Evolutionary conservation across 495 filamentous ascomycete genomes (phyloP).

Genomic region (Talaromyces thailandensis): DNA sequence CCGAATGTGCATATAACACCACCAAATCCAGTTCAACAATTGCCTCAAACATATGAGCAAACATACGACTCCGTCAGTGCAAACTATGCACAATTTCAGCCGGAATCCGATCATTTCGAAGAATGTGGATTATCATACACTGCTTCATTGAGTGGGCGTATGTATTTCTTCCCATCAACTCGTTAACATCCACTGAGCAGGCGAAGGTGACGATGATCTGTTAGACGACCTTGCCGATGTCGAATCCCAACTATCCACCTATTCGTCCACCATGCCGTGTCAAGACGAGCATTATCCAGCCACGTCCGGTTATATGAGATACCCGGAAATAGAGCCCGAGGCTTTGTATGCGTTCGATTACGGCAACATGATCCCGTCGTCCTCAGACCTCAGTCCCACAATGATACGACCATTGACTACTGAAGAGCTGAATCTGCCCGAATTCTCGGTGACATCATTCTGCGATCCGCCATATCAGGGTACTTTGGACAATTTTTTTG

Average conservation of each 20-base stretch:
- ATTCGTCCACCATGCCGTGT: neutral
- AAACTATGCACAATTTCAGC: neutral
- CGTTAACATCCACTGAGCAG: neutral
- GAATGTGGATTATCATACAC: neutral
- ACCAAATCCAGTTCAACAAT: neutral
- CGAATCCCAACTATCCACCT: neutral
- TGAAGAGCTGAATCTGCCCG: neutral
- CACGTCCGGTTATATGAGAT: neutral
- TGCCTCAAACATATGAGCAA: neutral
- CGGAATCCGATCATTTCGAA: neutral
- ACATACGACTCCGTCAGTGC: neutral
- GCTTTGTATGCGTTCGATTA: neutral
- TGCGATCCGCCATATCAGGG: neutral
- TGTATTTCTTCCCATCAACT: neutral
- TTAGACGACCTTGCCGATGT: neutral
- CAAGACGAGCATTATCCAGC: neutral
- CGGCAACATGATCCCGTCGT: neutral
- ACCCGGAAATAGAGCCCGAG: neutral
- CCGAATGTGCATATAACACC: neutral
- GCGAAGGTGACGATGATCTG: neutral
- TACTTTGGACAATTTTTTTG: neutral
- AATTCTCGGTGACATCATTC: neutral
- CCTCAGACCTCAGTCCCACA: neutral
- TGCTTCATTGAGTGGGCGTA: neutral
- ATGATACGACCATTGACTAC: neutral